Base-by-base conservation (phyloP, 495 filamentous ascomycete genomes). In the Penicillium manginii region DNA sequence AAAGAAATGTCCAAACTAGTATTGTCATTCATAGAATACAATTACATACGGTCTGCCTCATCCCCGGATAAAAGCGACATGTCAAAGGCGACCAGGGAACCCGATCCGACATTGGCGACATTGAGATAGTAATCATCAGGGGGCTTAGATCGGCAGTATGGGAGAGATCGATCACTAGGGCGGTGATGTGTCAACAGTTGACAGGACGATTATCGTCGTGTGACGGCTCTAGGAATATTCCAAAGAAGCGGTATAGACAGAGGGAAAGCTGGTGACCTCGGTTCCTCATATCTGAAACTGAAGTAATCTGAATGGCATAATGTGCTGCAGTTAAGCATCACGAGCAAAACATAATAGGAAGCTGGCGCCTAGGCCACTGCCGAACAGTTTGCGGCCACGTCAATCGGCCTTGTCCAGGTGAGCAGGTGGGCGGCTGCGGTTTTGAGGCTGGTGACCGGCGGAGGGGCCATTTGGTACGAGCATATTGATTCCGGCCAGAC, bases 331-430 rank as follows among this genome's bases (percentile, higher is more conserved):
- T 40, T 22, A 2, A 29, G 11, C 35, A 23, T 68, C 62, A 68
- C 63, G 52, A 61, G 59, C 26, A 59, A 50, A 8, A 42, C 17
- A n/a, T 17, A 43, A 19, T 35, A 29, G 33, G 33, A 14, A 49
- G 33, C 42, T 43, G 35, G 21, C 32, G 50, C 58, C 21, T 43
- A 15, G 18, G 17, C 39, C 31, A 35, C 54, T 19, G 51, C 66
- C 26, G 58, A 65, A 67, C 59, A 31, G 52, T 61, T 55, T 14
- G 48, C 39, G 50, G 65, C 65, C 67, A 67, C 67, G 67, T 65
- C 67, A 67, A 70, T 61, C 11, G 22, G 33, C 19, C 14, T 17
- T 52, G 54, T 52, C 60, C 67, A 63, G 65, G 65, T 70, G 64
- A 70, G 52, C 53, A 57, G 29, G 23, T 32, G 53, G 40, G 40